Conservation (phyloP, 495 filamentous ascomycete species). For the Tuber aestivum region DNA sequence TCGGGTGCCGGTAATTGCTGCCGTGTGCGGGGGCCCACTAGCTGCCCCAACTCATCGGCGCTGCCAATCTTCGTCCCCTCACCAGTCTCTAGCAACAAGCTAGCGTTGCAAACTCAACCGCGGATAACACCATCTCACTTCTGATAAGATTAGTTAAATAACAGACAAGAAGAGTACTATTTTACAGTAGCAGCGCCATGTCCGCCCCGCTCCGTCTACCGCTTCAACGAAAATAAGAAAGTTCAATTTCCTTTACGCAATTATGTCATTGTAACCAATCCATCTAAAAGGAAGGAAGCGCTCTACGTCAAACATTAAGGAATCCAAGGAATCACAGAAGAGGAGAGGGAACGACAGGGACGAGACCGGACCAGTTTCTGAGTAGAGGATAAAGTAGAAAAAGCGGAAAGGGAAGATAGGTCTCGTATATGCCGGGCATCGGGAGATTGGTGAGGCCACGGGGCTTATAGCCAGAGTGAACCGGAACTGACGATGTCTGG, state of each 20-base stretch:
- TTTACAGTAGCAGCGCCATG: not conserved
- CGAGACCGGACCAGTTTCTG: not conserved
- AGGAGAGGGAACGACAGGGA: not conserved
- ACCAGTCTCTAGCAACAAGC: not conserved
- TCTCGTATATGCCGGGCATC: not conserved
- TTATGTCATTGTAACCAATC: not conserved
- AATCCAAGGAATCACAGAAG: not conserved
- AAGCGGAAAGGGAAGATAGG: not conserved
- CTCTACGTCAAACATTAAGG: not conserved
- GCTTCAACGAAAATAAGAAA: not conserved
- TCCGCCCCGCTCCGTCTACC: not conserved
- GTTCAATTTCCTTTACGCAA: not conserved
- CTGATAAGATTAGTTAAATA: not conserved
- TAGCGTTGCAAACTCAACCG: not conserved
- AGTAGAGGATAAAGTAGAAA: not conserved
- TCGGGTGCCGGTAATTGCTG: not conserved
- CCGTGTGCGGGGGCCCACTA: not conserved
- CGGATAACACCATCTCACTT: not conserved
- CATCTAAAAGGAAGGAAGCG: not conserved
- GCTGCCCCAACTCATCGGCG: not conserved
- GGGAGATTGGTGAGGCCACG: not conserved
- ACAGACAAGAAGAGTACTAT: not conserved
- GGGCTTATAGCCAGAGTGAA: conserved; percentile 37
- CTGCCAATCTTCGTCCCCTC: not conserved
- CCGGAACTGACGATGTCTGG: conserved; percentile 42